Conservation (phyloP, 257 asterid genomes). For the Solanum dulcamara region DNA sequence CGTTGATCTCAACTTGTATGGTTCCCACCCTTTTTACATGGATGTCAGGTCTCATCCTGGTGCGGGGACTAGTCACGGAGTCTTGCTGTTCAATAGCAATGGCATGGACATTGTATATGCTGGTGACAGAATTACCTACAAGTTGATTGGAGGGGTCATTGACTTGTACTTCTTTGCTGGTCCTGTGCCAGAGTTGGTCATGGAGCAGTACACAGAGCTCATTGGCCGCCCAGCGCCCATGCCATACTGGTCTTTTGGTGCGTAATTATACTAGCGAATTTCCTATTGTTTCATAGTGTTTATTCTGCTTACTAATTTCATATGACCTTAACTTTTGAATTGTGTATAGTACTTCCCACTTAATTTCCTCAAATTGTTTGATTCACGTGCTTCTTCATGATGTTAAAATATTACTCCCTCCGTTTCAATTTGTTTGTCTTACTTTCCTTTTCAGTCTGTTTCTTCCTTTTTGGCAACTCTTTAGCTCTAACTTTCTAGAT, state of each 20-base stretch:
- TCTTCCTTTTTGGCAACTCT: background rate
- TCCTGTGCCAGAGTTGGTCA: constrained; percentile 6
- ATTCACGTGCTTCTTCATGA: background rate
- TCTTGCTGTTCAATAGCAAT: constrained; percentile 18
- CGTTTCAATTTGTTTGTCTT: background rate
- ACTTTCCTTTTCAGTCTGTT: background rate
- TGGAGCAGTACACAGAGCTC: constrained; percentile 21
- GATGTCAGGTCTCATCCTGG: constrained; percentile 8
- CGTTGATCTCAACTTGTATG: constrained; percentile 61
- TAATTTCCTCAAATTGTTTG: background rate
- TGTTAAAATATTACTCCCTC: background rate
- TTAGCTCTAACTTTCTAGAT: background rate
- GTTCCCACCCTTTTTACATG: constrained; percentile 77
- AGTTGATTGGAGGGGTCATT: constrained; percentile 17
- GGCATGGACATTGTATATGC: constrained; percentile 18
- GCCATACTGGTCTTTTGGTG: constrained; percentile 29
- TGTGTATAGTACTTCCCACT: background rate
- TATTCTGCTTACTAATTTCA: background rate
- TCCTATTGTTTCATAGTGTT: background rate
- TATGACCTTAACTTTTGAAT: background rate
- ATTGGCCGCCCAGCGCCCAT: constrained; percentile 21
- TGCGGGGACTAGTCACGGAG: constrained; percentile 10
- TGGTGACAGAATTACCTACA: constrained; percentile 13
- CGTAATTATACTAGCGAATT: background rate
- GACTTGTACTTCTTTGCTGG: constrained; percentile 18